These are phyloP conservation scores for Schizosaccharomyces octosporus DNA, from an alignment of 805 yeast genomes.

Conservation along the genomic window DNA sequence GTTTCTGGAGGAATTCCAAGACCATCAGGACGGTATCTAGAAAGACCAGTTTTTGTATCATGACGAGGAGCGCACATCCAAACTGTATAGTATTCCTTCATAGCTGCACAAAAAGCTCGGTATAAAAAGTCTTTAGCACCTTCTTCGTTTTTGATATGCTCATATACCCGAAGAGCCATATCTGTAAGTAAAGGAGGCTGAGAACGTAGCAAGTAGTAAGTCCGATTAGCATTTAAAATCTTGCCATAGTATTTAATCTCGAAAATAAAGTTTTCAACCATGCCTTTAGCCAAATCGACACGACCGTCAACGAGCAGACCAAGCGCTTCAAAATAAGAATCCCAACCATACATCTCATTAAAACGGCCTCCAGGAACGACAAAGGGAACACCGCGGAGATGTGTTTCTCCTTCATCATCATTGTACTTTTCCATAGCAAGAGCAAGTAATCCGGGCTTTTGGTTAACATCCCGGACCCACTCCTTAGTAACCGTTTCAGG, in stretches of 20 bases:
- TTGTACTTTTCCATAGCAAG: slow-evolving; percentile 35
- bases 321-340: slow-evolving; percentile 71
- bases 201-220: slow-evolving; percentile 71
- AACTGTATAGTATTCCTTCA: slow-evolving; percentile 57
- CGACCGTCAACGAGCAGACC: slow-evolving; percentile 51
- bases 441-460: slow-evolving; percentile 66
- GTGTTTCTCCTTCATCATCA: slow-evolving; percentile 23
- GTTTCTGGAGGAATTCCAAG: slow-evolving; percentile 93
- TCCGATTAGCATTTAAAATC: slow-evolving; percentile 78
- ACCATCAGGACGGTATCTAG: slow-evolving; percentile 78
- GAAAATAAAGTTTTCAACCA: slow-evolving; percentile 77
- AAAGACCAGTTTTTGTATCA: slow-evolving; percentile 51
- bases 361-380: slow-evolving; percentile 95
- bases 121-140: slow-evolving; percentile 33
- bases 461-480: slow-evolving; percentile 49
- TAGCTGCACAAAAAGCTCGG: slow-evolving; percentile 51
- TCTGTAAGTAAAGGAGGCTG: slow-evolving; percentile 95
- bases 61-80: slow-evolving; percentile 59
- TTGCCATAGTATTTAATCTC: slow-evolving; percentile 81
- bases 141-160: slow-evolving; percentile 19
- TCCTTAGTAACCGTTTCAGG: slow-evolving; percentile 57
- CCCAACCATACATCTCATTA: slow-evolving; percentile 96
- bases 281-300: slow-evolving; percentile 53
- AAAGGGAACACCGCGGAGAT: slow-evolving; percentile 51
- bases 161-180: slow-evolving; percentile 51